Evolutionary conservation across 768 basidiomycete genomes (phyloP).

Genomic region (Tulasnella sp.): DNA sequence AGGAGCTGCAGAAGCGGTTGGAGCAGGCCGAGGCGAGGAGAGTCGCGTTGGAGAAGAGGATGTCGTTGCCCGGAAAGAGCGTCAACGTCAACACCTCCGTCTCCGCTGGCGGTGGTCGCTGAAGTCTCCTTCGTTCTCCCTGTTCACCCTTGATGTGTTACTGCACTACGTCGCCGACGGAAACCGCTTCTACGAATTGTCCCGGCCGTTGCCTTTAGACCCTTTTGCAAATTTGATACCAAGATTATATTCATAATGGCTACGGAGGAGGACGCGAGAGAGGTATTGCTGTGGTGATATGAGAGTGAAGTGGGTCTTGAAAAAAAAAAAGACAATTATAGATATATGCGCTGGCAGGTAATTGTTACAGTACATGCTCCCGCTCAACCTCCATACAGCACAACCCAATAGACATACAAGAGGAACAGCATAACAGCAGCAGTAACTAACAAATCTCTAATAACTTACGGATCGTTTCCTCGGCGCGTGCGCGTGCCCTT

Average conservation of each 20-base stretch:
- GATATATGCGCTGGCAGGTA: too few relatives aligned
- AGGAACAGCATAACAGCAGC: not conserved
- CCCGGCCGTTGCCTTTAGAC: too few relatives aligned
- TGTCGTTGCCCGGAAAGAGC: not conserved
- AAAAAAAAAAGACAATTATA: too few relatives aligned
- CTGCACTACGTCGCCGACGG: not conserved
- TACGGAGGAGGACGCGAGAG: too few relatives aligned
- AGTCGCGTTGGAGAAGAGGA: not conserved
- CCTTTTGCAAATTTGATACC: too few relatives aligned
- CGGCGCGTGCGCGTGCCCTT: not conserved
- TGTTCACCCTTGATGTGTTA: not conserved
- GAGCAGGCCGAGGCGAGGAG: not conserved
- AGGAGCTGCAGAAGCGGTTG: not conserved
- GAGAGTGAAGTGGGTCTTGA: too few relatives aligned
- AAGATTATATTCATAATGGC: too few relatives aligned
- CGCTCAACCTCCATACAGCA: too few relatives aligned
- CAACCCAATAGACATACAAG: not conserved
- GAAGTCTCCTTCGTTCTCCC: not conserved
- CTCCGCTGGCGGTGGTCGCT: not conserved
- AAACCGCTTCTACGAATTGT: too few relatives aligned
- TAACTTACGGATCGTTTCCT: not conserved
- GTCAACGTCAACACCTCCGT: not conserved
- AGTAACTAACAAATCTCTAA: not conserved
- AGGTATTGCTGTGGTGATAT: too few relatives aligned
- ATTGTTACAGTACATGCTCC: too few relatives aligned